These are phyloP conservation scores for Haplographium delicatum DNA, from an alignment of 495 filamentous ascomycete genomes.

Conservation along the genomic window DNA sequence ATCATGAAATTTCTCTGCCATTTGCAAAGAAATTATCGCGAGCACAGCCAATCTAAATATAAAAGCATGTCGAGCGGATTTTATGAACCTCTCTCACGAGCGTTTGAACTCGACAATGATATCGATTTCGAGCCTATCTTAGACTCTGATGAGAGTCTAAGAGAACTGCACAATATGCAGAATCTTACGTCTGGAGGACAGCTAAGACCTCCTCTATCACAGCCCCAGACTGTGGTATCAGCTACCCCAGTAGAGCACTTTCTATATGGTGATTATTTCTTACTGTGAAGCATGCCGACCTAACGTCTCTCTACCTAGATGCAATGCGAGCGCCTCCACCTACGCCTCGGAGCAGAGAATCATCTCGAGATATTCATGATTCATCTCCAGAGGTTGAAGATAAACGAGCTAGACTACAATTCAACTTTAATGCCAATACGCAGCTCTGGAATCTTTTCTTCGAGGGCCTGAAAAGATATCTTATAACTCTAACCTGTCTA, in stretches of 20 bases:
- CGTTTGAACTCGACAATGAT: neutral
- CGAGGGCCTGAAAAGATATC: neutral
- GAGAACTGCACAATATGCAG: neutral
- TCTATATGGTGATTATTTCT: too few relatives aligned
- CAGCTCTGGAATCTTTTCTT: conserved; percentile 1
- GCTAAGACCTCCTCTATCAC: too few relatives aligned
- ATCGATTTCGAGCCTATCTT: neutral
- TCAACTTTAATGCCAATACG: neutral
- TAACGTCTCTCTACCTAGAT: too few relatives aligned
- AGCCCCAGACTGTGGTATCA: too few relatives aligned
- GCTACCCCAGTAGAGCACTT: too few relatives aligned
- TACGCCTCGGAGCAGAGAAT: neutral
- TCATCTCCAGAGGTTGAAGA: neutral
- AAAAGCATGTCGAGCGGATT: neutral
- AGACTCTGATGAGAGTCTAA: neutral
- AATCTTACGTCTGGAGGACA: too few relatives aligned
- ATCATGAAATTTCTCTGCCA: too few relatives aligned
- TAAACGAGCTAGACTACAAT: neutral
- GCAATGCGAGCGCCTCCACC: neutral
- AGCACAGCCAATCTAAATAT: too few relatives aligned
- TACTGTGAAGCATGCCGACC: too few relatives aligned
- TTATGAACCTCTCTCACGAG: neutral
- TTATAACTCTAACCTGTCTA: neutral
- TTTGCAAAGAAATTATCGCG: too few relatives aligned
- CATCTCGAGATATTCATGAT: neutral